These are phyloP conservation scores for Spongospora subterranea DNA, from an alignment of 208 protist genomes.

Conservation along the genomic window DNA sequence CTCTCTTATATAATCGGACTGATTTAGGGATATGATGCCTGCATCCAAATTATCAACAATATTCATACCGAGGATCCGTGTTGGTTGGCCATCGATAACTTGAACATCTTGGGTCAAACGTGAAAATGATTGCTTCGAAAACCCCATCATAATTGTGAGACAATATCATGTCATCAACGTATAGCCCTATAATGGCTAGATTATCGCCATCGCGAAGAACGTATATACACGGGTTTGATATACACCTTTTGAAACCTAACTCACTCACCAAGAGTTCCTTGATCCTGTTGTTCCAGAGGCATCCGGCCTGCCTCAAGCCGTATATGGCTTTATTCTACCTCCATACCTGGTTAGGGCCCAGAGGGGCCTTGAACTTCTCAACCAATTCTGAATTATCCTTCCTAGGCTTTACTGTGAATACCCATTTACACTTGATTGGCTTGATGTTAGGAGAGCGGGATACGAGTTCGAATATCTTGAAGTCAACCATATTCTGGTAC, in stretches of 20 bases:
- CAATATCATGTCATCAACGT: neutral
- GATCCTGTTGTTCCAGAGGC: neutral
- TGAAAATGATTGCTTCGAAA: neutral
- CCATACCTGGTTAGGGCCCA: neutral
- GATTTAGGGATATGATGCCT: neutral
- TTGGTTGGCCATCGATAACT: neutral
- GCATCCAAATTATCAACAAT: neutral
- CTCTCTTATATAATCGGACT: neutral
- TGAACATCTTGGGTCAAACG: neutral
- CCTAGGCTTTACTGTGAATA: neutral
- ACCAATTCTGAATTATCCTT: neutral
- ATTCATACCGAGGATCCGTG: neutral
- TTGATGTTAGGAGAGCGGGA: neutral
- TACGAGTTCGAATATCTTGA: neutral
- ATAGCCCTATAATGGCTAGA: neutral
- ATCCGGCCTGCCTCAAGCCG: conserved; percentile 14
- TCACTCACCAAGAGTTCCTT: neutral
- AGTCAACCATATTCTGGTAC: neutral
- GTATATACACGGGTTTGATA: neutral
- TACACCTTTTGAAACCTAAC: neutral
- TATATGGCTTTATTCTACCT: neutral
- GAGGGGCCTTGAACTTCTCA: neutral
- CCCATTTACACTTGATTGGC: neutral
- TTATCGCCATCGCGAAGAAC: neutral
- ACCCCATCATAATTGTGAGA: neutral